Base-by-base conservation (phyloP, 495 filamentous ascomycete genomes). In the Penicillium canariense region DNA sequence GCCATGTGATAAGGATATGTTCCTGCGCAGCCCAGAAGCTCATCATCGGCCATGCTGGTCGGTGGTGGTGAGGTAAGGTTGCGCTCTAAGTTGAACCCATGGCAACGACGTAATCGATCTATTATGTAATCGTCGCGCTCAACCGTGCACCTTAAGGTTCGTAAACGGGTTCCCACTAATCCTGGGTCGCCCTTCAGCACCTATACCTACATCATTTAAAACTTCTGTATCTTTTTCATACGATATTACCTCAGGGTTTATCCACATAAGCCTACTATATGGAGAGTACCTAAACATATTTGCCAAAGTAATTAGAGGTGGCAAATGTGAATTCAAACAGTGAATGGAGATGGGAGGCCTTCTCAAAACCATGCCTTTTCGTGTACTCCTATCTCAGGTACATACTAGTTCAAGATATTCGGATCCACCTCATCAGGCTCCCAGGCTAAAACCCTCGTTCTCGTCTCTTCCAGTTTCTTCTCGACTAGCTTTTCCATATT, bases 361-460 rank as follows among this genome's bases (percentile, higher is more conserved):
- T n/a, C n/a, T 28, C 26, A 18, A 47, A 30, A 18, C 26, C 15
- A 15, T 31, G 26, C n/a, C 18, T 28, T 20, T 23, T n/a, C 14
- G 2, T 12, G 2, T 48, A 46, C 43, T 46, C 4, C n/a, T 9
- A 46, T 31, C 43, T 31, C 26, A 31, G 12, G 43, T 46, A 46
- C 43, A 26, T 46, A 46, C 43, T 46, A 46, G 43, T 17, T 46
- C 9, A 46, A 38, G 22, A 56, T 28, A 55, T 31, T 39, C 48
- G 26, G 32, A 26, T 50, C 48, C 48, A 38, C 32, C 30, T 53
- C 50, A 52, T 58, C 50, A 47, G 54, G 55, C 27, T 58, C 49
- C 50, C 50, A 54, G 28, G 54, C 28, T 47, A 57, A 12, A 48
- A 35, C 34, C 55, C 42, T 48, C 23, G 26, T 44, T 35, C 25